Evolutionary conservation across 1,284 basidiomycete species (phyloP), one percentile per base, ranked within the genome.

Genomic region (Rhodofomes roseus): DNA sequence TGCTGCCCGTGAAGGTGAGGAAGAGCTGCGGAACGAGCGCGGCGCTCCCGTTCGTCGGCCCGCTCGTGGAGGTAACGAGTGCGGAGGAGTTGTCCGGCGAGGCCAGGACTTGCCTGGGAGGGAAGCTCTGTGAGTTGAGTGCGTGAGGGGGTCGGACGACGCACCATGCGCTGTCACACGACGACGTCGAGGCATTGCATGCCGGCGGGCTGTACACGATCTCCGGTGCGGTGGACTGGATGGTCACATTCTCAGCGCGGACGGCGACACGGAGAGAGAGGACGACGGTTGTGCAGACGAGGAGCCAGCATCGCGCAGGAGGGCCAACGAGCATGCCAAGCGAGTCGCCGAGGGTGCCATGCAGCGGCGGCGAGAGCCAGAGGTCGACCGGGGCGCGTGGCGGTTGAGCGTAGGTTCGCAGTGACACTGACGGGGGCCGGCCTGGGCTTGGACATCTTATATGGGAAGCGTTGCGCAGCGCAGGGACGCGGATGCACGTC

Each of bases 11-110:
- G 54, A 73, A 63, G 36, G 65, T 62, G 54, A 73, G 65, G 60
- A 71, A 73, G 22, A 73, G 59, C 58, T 73, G 71, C 41, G 71
- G 71, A 34, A 69, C 60, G 51, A 73, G 41, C 25, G 61, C 62
- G 9, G 63, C 66, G n/a, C 61, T 62, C 3, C 60, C 60, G 25
- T 63, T 39, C 18, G 60, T 66, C 12, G 71, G 66, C 11, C 71
- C 71, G 37, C 58, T 62, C 41, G 71, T 72, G n/a, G 69, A 67
- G 36, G 70, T 69, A 20, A 73, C 63, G 22, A 67, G 65, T 39
- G 66, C 67, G 56, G 62, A 60, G 16, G 70, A 64, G 44, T 65
- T 67, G 39, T 61, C 62, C 14, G 64, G 54, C 12, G 68, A 62
- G 41, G 61, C 29, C 6, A 69, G 56, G 34, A 71, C 62, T 27